Evolutionary conservation across 2,329 filamentous ascomycete species (phyloP).

Genomic region (Phaeosphaeriaceae sp.): DNA sequence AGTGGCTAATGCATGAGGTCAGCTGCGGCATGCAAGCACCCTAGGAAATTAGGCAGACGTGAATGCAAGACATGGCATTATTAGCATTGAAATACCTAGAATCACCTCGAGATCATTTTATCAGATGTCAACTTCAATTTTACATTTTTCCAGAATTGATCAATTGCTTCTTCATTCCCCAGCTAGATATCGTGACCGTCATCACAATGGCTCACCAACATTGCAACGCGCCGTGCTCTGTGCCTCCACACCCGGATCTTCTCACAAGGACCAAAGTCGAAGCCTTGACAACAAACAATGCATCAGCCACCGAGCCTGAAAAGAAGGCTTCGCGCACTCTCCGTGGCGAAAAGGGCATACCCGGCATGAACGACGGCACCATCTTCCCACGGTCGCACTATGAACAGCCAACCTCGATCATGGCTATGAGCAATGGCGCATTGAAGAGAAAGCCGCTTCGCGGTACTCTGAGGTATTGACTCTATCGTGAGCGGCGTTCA

Average conservation of each 20-base stretch:
- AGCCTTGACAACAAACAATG: conserved; percentile 8
- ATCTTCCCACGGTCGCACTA: conserved; percentile 29
- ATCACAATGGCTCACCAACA: conserved; percentile 16
- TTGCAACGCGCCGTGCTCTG: conserved; percentile 23
- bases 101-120: too few relatives aligned
- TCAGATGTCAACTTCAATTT: too few relatives aligned
- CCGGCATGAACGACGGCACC: conserved; percentile 30
- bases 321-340: not conserved
- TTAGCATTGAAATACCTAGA: not conserved
- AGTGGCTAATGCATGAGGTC: not conserved
- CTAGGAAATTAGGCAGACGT: not conserved
- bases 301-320: not conserved
- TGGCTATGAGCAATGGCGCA: conserved; percentile 21
- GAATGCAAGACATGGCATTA: not conserved
- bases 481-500: not conserved
- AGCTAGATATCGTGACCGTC: not conserved
- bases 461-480: conserved; percentile 18
- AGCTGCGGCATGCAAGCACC: not conserved
- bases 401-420: conserved; percentile 15
- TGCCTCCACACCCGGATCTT: conserved; percentile 25
- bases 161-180: not conserved
- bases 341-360: conserved; percentile 8
- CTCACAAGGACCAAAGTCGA: conserved; percentile 14
- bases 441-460: conserved; percentile 24
- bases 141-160: too few relatives aligned